Evolutionary conservation across 2,329 filamentous ascomycete genomes (phyloP).

Genomic region (Chaetoscypha palmicola): DNA sequence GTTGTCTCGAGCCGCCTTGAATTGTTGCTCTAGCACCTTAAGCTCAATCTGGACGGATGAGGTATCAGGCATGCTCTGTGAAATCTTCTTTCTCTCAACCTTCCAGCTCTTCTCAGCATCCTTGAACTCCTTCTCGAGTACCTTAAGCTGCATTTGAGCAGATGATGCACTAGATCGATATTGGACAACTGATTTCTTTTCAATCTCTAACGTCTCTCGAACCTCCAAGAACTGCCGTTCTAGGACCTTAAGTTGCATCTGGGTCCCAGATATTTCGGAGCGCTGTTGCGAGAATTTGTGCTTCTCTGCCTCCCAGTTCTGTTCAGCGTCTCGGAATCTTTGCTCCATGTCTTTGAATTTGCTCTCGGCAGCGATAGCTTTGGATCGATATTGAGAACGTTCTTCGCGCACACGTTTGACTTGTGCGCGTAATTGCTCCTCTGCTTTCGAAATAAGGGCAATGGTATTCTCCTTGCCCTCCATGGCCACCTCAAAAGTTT

Average conservation of each 20-base stretch:
- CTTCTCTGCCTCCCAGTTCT: constrained; percentile 39
- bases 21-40: neutral
- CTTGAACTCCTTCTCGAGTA: constrained; percentile 34
- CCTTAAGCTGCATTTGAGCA: constrained; percentile 19
- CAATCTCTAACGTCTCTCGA: neutral
- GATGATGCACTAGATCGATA: constrained; percentile 17
- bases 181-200: neutral
- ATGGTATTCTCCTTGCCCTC: constrained; percentile 62
- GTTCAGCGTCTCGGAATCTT: constrained; percentile 34
- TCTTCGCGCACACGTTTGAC: constrained; percentile 64
- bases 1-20: neutral
- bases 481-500: constrained; percentile 67
- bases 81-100: constrained; percentile 37
- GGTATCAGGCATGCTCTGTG: neutral
- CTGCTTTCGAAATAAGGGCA: constrained; percentile 47
- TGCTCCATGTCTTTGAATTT: constrained; percentile 30
- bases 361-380: constrained; percentile 16
- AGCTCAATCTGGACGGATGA: neutral
- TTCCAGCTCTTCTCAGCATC: constrained; percentile 36
- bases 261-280: neutral
- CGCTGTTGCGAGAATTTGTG: constrained; percentile 28
- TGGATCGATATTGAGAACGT: constrained; percentile 38
- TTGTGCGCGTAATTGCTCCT: constrained; percentile 56
- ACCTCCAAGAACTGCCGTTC: neutral
- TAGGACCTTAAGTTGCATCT: neutral